Base-by-base conservation (phyloP, 31 red algal species). In the Asparagopsis taxiformis region DNA sequence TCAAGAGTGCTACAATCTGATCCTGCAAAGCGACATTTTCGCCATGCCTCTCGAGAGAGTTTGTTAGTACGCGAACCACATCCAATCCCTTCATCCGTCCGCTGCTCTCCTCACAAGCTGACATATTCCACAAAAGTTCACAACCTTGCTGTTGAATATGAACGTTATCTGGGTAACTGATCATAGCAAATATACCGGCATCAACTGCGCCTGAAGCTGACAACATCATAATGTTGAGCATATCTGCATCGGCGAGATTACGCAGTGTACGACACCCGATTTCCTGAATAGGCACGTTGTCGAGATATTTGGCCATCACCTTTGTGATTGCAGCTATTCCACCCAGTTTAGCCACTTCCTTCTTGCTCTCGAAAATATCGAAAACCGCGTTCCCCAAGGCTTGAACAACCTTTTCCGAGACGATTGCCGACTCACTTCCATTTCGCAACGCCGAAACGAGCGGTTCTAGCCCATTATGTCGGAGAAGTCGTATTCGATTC, bases 191-290 rank as follows among this genome's bases (percentile, higher is more conserved):
- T 25, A 85, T 57, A 29, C 54, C 77, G 1, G 72, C 38, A 37
- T 84, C 79, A 72, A 92, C 64, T 25, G 80, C 88, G 22, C 79
- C 88, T 17, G 63, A 79, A 25, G 84, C 88, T 29, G 36, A 70
- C 52, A 85, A 57, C 11, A 92, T 65, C 55, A 68, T 55, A 2
- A 75, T 35, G 55, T 84, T 84, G 39, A 92, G 74, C 17, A 82
- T 77, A 43, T 83, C 70, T 33, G 70, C 54, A 62, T 91, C 87
- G 13, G 87, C 76, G 30, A 91, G 65, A 56, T 91, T 91, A 9
- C 87, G 69, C 51, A 91, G 49, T 0, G 87, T 69, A 8, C 76
- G 69, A 57, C 77, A 91, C 32, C 76, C 68, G 46, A 82, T 49
- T 68, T 81, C 87, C 53, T 91, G 87, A 51, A 91, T 59, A 9